Conservation (phyloP, 148 eudicot genomes). For the Salicornia ramosissima region DNA sequence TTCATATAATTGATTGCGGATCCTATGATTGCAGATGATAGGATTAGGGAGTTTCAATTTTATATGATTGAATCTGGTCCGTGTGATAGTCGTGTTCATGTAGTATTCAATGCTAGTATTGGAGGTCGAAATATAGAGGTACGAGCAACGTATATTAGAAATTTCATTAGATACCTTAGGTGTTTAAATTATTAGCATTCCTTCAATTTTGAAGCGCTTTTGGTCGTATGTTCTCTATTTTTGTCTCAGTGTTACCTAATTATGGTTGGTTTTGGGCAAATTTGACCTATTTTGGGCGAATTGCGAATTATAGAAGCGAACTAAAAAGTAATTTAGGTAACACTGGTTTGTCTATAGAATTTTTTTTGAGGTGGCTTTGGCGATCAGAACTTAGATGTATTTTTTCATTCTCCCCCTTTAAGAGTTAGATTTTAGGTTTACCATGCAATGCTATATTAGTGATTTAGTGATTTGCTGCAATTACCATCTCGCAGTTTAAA, state of each 20-base stretch:
- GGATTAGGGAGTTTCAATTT: not conserved
- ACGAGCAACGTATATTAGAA: not conserved
- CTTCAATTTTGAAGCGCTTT: not conserved
- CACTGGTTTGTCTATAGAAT: too few species aligned
- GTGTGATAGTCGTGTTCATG: not conserved
- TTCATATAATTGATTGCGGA: not conserved
- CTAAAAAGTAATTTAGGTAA: too few species aligned
- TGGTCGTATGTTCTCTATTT: not conserved
- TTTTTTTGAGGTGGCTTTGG: not conserved
- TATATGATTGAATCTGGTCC: not conserved
- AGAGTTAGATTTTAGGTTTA: not conserved
- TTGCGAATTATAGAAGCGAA: too few species aligned
- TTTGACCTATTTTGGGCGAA: too few species aligned
- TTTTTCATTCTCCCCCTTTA: not conserved
- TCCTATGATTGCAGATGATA: not conserved
- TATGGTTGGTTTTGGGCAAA: too few species aligned
- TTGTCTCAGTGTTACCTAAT: too few species aligned
- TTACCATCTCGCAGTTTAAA: not conserved
- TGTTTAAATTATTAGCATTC: too few species aligned
- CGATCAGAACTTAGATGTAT: not conserved
- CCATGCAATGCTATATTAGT: not conserved
- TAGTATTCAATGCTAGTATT: constrained; percentile 2
- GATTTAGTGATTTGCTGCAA: not conserved
- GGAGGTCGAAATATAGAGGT: not conserved
- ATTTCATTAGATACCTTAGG: not conserved